Evolutionary conservation across 2,329 filamentous ascomycete species (phyloP), one percentile per base, ranked within the genome.

Genomic region (Alternaria sp.): DNA sequence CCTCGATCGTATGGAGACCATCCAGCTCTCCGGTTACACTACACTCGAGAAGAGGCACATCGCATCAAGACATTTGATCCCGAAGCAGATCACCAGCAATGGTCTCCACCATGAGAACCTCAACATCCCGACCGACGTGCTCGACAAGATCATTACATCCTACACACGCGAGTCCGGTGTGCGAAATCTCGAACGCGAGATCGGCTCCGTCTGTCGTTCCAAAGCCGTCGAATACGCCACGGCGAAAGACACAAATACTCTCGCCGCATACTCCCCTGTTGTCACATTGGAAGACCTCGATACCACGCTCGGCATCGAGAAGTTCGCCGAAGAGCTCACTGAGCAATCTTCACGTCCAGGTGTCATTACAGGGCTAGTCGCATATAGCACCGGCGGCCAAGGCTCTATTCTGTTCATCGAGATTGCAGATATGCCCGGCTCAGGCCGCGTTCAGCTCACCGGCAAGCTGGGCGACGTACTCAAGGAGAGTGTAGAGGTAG

Each of bases 361-460:
- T 60, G 92, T 99, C 60, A 95, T 99, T 40, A 99, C 96, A 0
- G 96, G 96, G 13, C 89, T 99, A 30, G 96, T 99, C 15, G 96
- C 96, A 9, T 99, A 97, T 83, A 93, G 91, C 75, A 91, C 91
- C 5, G 95, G 96, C 53, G 93, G 93, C 51, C 95, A 97, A 79
- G 96, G 96, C 66, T 94, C 92, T 76, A 99, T 99, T 74, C 86
- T 99, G 59, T 99, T 99, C 84, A 99, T 99, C 73, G 96, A 99
- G 81, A 93, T 97, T 47, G 93, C 95, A 11, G 94, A 97, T 77
- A 98, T 98, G 93, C 96, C 96, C 0, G 96, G 96, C 46, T 90
- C 88, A 60, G 96, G 96, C 32, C 90, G 91, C 57, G 93, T 99
- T 36, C 96, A 98, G 81, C 89, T 99, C 25, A 99, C 96, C 1